phyloP scores from a whole-genome alignment of 83 land plant genomes.

The Picea mariana region DNA sequence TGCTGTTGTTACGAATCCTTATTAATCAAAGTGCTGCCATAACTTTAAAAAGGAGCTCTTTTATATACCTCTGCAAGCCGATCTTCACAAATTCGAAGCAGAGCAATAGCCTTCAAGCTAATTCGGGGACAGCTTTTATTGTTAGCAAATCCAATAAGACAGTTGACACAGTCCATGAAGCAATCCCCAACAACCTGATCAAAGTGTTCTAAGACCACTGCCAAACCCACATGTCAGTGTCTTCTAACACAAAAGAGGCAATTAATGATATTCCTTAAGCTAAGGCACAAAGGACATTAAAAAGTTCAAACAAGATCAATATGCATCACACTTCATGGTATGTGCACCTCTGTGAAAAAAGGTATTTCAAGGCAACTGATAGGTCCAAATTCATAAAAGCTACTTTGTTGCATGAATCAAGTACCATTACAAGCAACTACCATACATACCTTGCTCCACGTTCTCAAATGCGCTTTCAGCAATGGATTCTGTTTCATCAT shows the following conservation, averaged over 20 bases:
- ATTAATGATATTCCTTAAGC: neutral
- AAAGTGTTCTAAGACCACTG: slow-evolving; percentile 97
- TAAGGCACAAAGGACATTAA: neutral
- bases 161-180: slow-evolving; percentile 66
- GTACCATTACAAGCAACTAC: neutral
- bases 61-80: slow-evolving; percentile 18
- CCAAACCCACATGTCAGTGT: slow-evolving; percentile 21
- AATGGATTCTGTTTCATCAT: slow-evolving; percentile 82
- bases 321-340: too few species aligned
- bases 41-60: neutral
- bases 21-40: neutral
- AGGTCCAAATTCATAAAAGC: too few species aligned
- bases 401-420: neutral
- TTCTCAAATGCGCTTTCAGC: slow-evolving; percentile 97
- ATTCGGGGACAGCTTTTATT: too few species aligned
- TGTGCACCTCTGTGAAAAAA: neutral
- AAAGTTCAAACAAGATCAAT: too few species aligned
- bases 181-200: slow-evolving; percentile 98
- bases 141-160: too few species aligned
- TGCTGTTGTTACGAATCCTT: neutral
- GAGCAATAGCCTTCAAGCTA: too few species aligned
- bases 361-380: neutral
- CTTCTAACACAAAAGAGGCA: neutral
- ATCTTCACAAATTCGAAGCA: too few species aligned
- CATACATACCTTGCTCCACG: slow-evolving; percentile 84